Conservation (phyloP, 495 filamentous ascomycete genomes). For the Daldinia bambusicola region DNA sequence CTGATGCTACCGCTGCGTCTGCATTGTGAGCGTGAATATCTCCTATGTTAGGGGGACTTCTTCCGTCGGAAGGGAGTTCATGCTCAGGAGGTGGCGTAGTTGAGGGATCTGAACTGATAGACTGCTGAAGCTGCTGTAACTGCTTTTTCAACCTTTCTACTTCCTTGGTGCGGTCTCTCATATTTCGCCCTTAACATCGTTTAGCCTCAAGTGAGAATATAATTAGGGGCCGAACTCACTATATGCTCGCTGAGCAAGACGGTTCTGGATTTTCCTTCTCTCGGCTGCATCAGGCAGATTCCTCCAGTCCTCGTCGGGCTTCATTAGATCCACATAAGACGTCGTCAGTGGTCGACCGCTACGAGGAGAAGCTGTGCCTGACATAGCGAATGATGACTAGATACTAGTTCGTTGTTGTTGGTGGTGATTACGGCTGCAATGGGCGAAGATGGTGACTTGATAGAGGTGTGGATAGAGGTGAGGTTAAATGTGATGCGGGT, state of each 20-base stretch:
- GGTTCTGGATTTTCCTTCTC: slow-evolving; percentile 54
- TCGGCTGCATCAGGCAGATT: slow-evolving; percentile 50
- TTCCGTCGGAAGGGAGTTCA: slow-evolving; percentile 43
- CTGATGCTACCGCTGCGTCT: slow-evolving; percentile 34
- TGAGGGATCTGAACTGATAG: slow-evolving; percentile 42
- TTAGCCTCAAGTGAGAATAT: slow-evolving; percentile 17
- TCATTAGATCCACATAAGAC: slow-evolving; percentile 50
- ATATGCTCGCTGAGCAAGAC: slow-evolving; percentile 54
- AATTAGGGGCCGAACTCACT: slow-evolving; percentile 36
- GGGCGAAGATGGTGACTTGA: neutral
- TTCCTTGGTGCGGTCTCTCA: slow-evolving; percentile 49
- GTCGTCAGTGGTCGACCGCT: slow-evolving; percentile 50
- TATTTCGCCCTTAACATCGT: slow-evolving; percentile 46
- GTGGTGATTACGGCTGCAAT: slow-evolving; percentile 1
- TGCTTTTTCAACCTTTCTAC: slow-evolving; percentile 50
- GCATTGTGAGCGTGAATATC: slow-evolving; percentile 36
- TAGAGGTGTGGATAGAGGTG: slow-evolving; percentile 13
- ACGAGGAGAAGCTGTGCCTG: slow-evolving; percentile 47
- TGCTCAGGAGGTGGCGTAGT: slow-evolving; percentile 46
- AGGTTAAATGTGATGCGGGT: slow-evolving; percentile 41
- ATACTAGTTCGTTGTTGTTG: neutral
- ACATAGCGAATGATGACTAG: slow-evolving; percentile 31
- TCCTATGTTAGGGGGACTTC: slow-evolving; percentile 45
- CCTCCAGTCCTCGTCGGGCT: slow-evolving; percentile 50
- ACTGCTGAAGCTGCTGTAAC: slow-evolving; percentile 46